A percentile compares a stretch with the other conserved stretches of the same genome.
Conservation (phyloP, 2,329 filamentous ascomycete genomes). For the Fusarium sp. region DNA sequence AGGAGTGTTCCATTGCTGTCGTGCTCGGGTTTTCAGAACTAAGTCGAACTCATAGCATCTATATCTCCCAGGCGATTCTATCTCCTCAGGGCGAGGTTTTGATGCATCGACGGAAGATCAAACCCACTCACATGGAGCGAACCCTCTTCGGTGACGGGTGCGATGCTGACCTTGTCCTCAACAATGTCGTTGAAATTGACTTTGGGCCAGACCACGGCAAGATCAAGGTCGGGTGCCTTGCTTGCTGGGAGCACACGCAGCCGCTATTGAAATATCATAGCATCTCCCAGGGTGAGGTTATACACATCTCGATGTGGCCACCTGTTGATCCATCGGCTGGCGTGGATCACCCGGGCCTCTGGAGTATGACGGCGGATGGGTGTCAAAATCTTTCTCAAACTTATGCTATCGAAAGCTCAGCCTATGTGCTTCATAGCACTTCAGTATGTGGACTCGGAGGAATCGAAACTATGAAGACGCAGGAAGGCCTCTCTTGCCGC, state of each 20-base stretch:
- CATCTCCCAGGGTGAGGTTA: constrained; percentile 56
- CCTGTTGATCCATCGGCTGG: constrained; percentile 38
- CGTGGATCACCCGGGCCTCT: constrained; percentile 40
- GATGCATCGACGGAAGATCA: constrained; percentile 60
- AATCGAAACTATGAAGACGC: constrained; percentile 55
- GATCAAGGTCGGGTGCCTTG: constrained; percentile 46
- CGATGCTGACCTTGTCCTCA: constrained; percentile 51
- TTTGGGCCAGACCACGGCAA: constrained; percentile 47
- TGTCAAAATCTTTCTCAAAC: constrained; percentile 61
- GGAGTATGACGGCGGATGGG: constrained; percentile 50
- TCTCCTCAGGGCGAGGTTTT: constrained; percentile 53
- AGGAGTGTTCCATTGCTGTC: constrained; percentile 52
- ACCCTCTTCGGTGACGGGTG: constrained; percentile 60
- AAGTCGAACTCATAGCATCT: constrained; percentile 51
- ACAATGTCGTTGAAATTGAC: constrained; percentile 52
- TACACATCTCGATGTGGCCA: constrained; percentile 65
- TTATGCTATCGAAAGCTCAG: constrained; percentile 67
- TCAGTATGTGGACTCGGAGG: constrained; percentile 55
- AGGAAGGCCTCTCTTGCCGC: constrained; percentile 47
- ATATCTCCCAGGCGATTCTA: constrained; percentile 60
- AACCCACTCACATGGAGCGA: constrained; percentile 64
- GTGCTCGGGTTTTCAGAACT: constrained; percentile 57
- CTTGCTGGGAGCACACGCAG: constrained; percentile 65
- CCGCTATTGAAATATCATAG: constrained; percentile 62
- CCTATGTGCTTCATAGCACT: constrained; percentile 61